These are phyloP conservation scores for Telfairia occidentalis DNA, from an alignment of 331 rosid genomes.

Conservation along the genomic window DNA sequence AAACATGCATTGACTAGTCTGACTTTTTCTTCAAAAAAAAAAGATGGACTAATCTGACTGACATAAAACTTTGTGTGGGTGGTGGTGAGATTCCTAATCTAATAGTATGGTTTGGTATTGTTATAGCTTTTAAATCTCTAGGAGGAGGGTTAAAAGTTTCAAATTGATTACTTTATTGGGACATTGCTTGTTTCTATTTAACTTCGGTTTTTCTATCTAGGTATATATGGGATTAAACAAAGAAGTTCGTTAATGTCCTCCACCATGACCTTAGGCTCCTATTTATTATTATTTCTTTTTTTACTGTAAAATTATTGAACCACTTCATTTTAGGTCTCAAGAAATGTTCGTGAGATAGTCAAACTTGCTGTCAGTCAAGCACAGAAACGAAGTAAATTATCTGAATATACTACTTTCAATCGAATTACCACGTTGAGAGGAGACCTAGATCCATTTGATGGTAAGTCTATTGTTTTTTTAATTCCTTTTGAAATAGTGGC, in stretches of 20 bases:
- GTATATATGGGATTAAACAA: not conserved
- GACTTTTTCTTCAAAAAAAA: too few species aligned
- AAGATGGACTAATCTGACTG: not conserved
- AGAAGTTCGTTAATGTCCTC: not conserved
- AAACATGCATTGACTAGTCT: too few species aligned
- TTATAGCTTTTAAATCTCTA: not conserved
- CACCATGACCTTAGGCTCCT: not conserved
- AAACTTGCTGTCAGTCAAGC: conserved; percentile 84
- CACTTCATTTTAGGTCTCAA: conserved; percentile 45
- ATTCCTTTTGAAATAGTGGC: not conserved
- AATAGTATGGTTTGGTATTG: not conserved
- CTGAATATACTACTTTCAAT: conserved; percentile 60
- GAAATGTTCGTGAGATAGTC: conserved; percentile 73
- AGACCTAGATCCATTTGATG: conserved; percentile 80
- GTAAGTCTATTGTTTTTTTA: conserved; percentile 24
- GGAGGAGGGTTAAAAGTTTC: not conserved
- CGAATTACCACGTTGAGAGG: conserved; percentile 56
- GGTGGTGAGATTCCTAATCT: not conserved
- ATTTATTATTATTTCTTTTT: not conserved
- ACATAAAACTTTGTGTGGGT: not conserved
- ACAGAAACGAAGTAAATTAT: conserved; percentile 57
- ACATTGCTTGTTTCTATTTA: not conserved
- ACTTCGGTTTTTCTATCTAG: not conserved
- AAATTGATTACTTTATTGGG: not conserved
- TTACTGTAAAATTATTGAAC: not conserved